These are phyloP conservation scores for Miamiensis avidus DNA, from an alignment of 169 alveolate genomes.

Conservation along the genomic window DNA sequence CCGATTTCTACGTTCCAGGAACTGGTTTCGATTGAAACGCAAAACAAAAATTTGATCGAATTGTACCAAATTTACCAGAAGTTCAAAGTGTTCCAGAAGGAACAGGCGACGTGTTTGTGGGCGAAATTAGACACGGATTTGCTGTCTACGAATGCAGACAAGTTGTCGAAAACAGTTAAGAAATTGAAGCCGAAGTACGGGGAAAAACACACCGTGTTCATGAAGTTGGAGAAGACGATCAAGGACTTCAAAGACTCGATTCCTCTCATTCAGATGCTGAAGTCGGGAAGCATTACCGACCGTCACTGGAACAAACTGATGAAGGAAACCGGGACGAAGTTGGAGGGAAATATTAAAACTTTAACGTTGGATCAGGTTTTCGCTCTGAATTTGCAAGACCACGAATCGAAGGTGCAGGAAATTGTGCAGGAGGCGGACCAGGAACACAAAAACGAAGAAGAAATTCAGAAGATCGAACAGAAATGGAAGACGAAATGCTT, in stretches of 20 bases:
- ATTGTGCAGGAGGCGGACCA: conserved; percentile 89
- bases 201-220: conserved; percentile 73
- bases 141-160: conserved; percentile 87
- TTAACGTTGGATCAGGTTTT: conserved; percentile 87
- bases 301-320: conserved; percentile 93
- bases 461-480: conserved; percentile 85
- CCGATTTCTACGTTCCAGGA: conserved; percentile 89
- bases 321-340: conserved; percentile 80
- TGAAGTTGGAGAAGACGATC: conserved; percentile 81
- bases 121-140: conserved; percentile 85
- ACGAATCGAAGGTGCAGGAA: conserved; percentile 90
- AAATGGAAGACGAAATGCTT: conserved; percentile 88
- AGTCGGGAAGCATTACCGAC: conserved; percentile 89
- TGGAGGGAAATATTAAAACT: conserved; percentile 82
- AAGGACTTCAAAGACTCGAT: conserved; percentile 82
- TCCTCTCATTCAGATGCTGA: conserved; percentile 87
- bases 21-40: conserved; percentile 82
- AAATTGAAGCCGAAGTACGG: conserved; percentile 69
- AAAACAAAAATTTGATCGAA: conserved; percentile 71
- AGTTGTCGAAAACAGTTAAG: conserved; percentile 85
- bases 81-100: conserved; percentile 72
- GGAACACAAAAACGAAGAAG: conserved; percentile 88
- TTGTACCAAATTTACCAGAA: conserved; percentile 83
- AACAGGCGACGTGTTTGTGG: conserved; percentile 88
- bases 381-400: conserved; percentile 85